A percentile compares a stretch with the other conserved stretches of the same genome.
These are phyloP conservation scores for Saccharum officinarum DNA, from an alignment of 176 grass and related monocot species.

Conservation along the genomic window DNA sequence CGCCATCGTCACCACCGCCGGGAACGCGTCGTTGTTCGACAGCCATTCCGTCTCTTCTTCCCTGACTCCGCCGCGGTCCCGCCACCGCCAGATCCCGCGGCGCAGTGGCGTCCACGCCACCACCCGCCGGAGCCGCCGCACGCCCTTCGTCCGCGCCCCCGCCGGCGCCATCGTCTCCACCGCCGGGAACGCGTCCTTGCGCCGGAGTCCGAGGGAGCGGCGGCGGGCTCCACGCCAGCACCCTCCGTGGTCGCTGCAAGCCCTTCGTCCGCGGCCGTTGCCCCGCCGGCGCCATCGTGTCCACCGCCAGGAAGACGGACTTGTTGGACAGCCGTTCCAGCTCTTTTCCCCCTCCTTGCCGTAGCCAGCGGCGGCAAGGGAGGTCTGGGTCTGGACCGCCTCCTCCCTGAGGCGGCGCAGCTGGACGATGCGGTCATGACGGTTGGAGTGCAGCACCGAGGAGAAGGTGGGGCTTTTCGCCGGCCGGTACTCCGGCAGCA, in stretches of 20 bases:
- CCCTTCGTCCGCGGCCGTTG: neutral
- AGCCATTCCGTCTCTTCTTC: neutral
- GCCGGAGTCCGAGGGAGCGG: neutral
- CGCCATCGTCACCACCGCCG: no score
- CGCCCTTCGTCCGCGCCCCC: neutral
- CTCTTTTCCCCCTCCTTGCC: constrained; percentile 41
- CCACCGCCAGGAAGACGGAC: constrained; percentile 36
- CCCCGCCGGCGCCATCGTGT: constrained; percentile 18
- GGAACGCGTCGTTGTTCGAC: neutral
- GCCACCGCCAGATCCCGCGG: neutral
- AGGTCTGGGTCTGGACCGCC: neutral
- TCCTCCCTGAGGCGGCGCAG: constrained; percentile 12
- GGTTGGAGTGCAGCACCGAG: constrained; percentile 52
- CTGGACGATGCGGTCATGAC: constrained; percentile 40
- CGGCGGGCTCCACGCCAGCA: neutral
- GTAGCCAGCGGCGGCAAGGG: constrained; percentile 19
- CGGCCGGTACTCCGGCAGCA: constrained; percentile 67
- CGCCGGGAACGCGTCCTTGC: neutral
- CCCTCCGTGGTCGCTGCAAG: no score
- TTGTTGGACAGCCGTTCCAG: constrained; percentile 49
- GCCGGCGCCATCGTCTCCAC: no score
- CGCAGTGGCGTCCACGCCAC: neutral
- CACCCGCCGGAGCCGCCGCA: neutral
- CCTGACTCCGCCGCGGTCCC: neutral
- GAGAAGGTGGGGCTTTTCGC: constrained; percentile 56